phyloP scores from a whole-genome alignment of 116 monocot genomes.

The Cymodocea nodosa region DNA sequence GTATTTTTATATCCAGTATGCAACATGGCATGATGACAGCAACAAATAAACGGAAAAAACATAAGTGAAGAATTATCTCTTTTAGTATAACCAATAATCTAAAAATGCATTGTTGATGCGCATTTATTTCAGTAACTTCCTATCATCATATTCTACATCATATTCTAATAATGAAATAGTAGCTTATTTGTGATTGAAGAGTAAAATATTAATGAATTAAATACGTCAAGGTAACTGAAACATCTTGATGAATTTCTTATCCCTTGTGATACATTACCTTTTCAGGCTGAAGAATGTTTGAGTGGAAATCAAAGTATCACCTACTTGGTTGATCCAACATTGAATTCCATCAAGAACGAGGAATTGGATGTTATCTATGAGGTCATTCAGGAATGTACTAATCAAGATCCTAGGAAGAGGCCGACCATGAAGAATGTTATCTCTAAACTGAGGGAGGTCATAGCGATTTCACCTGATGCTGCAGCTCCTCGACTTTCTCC shows the following conservation, averaged over 20 bases:
- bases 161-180: too few species aligned
- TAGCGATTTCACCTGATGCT: constrained; percentile 56
- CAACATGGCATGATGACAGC: background rate
- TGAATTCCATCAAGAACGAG: constrained; percentile 41
- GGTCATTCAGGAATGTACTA: constrained; percentile 48
- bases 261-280: background rate
- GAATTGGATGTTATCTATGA: constrained; percentile 56
- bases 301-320: constrained; percentile 22
- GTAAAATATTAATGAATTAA: too few species aligned
- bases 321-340: constrained; percentile 49
- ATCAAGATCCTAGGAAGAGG: constrained; percentile 43
- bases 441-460: constrained; percentile 28
- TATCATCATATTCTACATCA: too few species aligned
- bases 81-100: too few species aligned
- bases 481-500: constrained; percentile 75
- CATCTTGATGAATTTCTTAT: background rate
- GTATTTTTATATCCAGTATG: background rate
- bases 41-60: background rate
- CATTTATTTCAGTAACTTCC: too few species aligned
- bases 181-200: too few species aligned
- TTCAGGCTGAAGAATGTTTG: constrained; percentile 52
- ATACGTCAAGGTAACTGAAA: too few species aligned
- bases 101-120: too few species aligned
- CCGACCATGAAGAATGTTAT: constrained; percentile 61
- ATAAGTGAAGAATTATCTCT: too few species aligned